Conservation (phyloP, 2,329 filamentous ascomycete species). For the Hypoxylon sp. region DNA sequence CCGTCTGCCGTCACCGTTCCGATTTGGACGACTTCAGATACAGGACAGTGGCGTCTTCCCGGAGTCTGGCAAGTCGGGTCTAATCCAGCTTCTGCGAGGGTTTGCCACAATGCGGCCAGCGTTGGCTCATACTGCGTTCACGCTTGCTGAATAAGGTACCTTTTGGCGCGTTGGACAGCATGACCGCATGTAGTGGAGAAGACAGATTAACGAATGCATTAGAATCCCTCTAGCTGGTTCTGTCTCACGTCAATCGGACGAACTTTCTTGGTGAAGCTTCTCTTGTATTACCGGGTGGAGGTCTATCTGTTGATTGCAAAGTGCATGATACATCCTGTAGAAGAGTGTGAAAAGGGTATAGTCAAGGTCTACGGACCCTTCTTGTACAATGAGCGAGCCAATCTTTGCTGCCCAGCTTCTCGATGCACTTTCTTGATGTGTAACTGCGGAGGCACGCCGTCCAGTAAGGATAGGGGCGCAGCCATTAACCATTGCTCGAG, state of each 20-base stretch:
- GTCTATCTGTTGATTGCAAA: constrained; percentile 48
- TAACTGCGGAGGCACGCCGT: constrained; percentile 46
- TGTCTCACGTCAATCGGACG: constrained; percentile 53
- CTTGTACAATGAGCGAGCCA: constrained; percentile 43
- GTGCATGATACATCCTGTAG: constrained; percentile 49
- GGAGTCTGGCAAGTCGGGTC: constrained; percentile 49
- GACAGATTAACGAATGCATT: constrained; percentile 51
- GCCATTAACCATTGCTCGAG: constrained; percentile 37
- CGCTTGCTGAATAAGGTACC: constrained; percentile 48
- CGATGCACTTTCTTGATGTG: constrained; percentile 46
- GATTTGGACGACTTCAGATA: constrained; percentile 44
- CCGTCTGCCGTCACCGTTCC: constrained; percentile 50
- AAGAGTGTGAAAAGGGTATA: constrained; percentile 48
- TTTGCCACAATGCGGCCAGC: constrained; percentile 48
- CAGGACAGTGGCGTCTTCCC: constrained; percentile 47
- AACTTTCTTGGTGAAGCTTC: constrained; percentile 46
- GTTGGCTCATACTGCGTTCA: constrained; percentile 45
- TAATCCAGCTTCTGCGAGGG: constrained; percentile 46
- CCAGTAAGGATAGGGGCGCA: constrained; percentile 44
- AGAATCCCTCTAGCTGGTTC: constrained; percentile 48
- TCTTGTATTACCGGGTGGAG: constrained; percentile 47
- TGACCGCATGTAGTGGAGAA: constrained; percentile 48
- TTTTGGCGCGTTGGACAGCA: constrained; percentile 50
- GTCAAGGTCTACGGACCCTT: constrained; percentile 44
- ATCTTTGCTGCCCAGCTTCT: constrained; percentile 44